Conservation (phyloP, 345 rosid genomes). For the Eucalyptus erythrocorys region DNA sequence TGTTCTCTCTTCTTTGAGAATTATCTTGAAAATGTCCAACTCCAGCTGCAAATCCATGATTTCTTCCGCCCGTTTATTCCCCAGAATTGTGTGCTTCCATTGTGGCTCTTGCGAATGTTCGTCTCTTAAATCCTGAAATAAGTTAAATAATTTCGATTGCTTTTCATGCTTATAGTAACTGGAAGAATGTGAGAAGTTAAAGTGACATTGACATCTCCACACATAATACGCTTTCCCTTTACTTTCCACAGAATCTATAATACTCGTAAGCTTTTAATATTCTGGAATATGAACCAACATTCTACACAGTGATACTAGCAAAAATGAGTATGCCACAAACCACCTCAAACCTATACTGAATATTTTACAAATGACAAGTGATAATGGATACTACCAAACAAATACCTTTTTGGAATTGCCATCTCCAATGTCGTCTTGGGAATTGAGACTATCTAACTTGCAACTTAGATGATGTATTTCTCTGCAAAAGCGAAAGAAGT, state of each 20-base stretch:
- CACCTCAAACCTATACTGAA: background rate
- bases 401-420: slow-evolving; percentile 20
- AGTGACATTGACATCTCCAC: background rate
- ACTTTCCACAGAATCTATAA: background rate
- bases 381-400: background rate
- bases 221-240: background rate
- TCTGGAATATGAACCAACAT: background rate
- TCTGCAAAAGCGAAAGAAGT: slow-evolving; percentile 31
- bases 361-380: background rate
- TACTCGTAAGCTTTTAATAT: background rate
- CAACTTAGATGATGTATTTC: slow-evolving; percentile 45
- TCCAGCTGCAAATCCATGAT: slow-evolving; percentile 77
- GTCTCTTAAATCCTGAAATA: background rate
- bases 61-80: slow-evolving; percentile 40
- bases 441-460: slow-evolving; percentile 25
- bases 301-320: background rate
- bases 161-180: background rate
- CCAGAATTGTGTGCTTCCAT: slow-evolving; percentile 10
- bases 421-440: slow-evolving; percentile 16
- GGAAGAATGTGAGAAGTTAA: background rate
- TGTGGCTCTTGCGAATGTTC: slow-evolving; percentile 1
- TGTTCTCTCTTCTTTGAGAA: slow-evolving; percentile 74
- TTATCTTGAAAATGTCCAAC: slow-evolving; percentile 67
- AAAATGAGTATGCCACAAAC: background rate
- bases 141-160: background rate